Evolutionary conservation across 2,329 filamentous ascomycete genomes (phyloP).

Genomic region (Exophiala xenobiotica): DNA sequence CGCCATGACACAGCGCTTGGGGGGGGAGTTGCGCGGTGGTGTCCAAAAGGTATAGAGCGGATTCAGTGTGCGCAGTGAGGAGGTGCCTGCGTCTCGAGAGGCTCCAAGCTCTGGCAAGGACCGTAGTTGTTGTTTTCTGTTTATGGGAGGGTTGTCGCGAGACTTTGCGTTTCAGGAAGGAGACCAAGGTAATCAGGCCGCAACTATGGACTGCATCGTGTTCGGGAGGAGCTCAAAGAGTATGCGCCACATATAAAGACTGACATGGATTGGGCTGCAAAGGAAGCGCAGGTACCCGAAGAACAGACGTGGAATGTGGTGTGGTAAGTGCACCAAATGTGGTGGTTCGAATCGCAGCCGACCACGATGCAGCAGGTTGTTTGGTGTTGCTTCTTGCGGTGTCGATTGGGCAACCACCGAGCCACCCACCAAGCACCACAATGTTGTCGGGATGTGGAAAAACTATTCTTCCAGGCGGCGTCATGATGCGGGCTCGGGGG

Average conservation of each 20-base stretch:
- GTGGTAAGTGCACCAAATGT: not conserved
- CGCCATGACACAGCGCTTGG: constrained; percentile 32
- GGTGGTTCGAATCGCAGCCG: not conserved
- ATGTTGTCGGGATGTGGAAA: no score
- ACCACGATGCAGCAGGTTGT: not conserved
- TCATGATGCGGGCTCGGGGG: not conserved
- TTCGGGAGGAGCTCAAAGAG: not conserved
- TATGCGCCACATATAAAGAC: not conserved
- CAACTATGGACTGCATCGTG: not conserved
- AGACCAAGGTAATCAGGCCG: not conserved
- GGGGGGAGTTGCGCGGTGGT: not conserved
- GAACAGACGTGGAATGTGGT: constrained; percentile 1
- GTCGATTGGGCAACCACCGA: constrained; percentile 1
- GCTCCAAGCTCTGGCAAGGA: not conserved
- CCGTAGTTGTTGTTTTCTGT: not conserved
- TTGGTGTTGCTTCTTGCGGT: not conserved
- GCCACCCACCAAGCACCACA: no score
- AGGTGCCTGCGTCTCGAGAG: not conserved
- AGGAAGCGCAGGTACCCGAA: not conserved
- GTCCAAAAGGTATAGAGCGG: no score
- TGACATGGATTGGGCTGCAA: constrained; percentile 1
- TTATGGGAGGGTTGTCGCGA: not conserved
- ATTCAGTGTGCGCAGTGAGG: no score
- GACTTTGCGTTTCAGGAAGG: not conserved
- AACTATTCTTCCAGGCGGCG: no score